Base-by-base conservation (phyloP, 768 basidiomycete genomes). In the Pleurotus salmoneostramineus region DNA sequence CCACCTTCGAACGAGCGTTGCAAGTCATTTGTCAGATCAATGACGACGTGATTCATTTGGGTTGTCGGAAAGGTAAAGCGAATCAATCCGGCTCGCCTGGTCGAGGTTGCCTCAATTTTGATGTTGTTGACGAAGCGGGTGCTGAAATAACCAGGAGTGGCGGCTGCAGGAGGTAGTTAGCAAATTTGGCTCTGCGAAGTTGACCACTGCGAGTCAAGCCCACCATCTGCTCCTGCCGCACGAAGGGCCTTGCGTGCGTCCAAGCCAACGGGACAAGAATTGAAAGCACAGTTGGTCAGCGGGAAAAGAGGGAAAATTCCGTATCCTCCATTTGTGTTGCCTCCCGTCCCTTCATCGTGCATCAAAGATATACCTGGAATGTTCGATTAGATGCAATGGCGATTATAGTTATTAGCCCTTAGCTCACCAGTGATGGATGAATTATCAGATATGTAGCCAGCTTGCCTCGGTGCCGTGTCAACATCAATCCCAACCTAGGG, bases 31-130 rank as follows among this genome's bases (percentile, higher is more conserved):
- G 76, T 72, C 5, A 78, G 69, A 57, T 79, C 77, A 6, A 77
- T 71, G 6, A 85, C 76, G 11, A 83, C 75, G 60, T 81, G 76
- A 61, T 79, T 83, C 1, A 74, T 75, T 34, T 73, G 72, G 8
- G 68, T 65, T 7, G 67, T 65, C 10, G 79, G 83, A 64, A 79
- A 87, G 4, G 82, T 84, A 64, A 85, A 87, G 0, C 81, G 77
- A 61, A 85, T 84, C 31, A 85, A 67, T 0, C 82, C 83, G 11
- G 83, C 78, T 44, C 83, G 77, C 33, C 85, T 76, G 2, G 83
- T 85, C 0, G 83, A 82, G 1, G 84, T 85, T 2, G 83, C 72
- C 64, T 87, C 84, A 54, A 81, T 74, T 60, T 78, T 71, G 35
- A 80, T 79, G 3, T 69, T 69, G 57, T 80, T 79, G 17, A 71